Evolutionary conservation across 805 yeast genomes (phyloP).

Genomic region (Nakazawaea ambrosiae): DNA sequence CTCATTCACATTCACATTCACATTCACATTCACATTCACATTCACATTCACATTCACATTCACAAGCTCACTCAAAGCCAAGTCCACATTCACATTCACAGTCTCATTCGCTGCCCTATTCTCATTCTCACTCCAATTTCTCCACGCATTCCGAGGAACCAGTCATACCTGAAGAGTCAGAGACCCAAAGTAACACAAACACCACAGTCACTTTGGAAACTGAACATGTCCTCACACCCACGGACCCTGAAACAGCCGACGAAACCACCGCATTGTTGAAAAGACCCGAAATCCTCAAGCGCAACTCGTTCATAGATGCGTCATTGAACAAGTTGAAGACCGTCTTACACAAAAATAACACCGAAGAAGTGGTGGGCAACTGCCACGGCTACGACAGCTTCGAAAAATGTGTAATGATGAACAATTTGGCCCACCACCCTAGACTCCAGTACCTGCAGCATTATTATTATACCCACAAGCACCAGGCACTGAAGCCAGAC

Average conservation of each 20-base stretch:
- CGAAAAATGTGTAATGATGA: conserved; percentile 12
- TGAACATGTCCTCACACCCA: background rate
- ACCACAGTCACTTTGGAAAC: background rate
- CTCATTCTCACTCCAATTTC: too few relatives aligned
- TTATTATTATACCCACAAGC: background rate
- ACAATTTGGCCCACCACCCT: conserved; percentile 1
- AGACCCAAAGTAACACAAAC: background rate
- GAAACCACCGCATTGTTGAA: conserved; percentile 1
- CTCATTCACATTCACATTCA: conserved; percentile 10
- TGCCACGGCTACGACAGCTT: conserved; percentile 22
- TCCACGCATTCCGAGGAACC: background rate
- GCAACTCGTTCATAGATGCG: conserved; percentile 21
- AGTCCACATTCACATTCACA: too few relatives aligned
- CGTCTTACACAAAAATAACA: conserved; percentile 4
- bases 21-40: background rate
- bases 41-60: conserved; percentile 5
- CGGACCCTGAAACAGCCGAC: background rate
- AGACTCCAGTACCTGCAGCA: background rate
- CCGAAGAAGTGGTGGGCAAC: conserved; percentile 11
- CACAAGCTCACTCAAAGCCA: background rate
- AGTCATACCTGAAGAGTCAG: background rate
- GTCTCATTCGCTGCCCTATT: too few relatives aligned
- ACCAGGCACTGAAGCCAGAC: background rate
- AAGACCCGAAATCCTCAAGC: conserved; percentile 8
- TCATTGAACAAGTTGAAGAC: conserved; percentile 24